Evolutionary conservation across 306 rosid genomes (phyloP), one percentile per base, ranked within the genome.

Genomic region (Cucurbita pepo): DNA sequence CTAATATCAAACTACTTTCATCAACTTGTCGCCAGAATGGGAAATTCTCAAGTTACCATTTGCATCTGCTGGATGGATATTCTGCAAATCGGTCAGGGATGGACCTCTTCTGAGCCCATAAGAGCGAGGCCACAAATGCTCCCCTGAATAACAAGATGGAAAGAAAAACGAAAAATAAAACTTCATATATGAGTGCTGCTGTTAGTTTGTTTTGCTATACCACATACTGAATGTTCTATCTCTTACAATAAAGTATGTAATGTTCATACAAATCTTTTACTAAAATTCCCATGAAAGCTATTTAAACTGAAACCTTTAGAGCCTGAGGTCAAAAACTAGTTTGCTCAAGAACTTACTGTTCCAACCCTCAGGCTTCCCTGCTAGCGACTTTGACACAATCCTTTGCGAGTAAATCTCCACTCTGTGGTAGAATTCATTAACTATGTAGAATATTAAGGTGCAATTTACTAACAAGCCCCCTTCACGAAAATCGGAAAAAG

Each of bases 91-190:
- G 62, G 89, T 83, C 82, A 89, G 76, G 34, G 96, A 82, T 61
- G 89, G 81, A 59, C 86, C 89, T 61, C 66, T 78, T 65, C 55
- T 45, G 10, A 89, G 59, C 51, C 96, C 96, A 85, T 84, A 89
- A 69, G 92, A 89, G 63, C 90, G 89, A 58, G 96, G 96, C 92
- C 96, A 87, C 44, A 87, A 85, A 80, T 85, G 92, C 74, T 87
- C 96, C 85, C 96, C 90, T 87, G 79, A 43, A 52, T 76, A 57
- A 36, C 14, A 50, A 14, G 5, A 54, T 25, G 11, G 45, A 13
- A 8, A 13, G 43, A 3, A 14, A 14, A 37, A 54, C 8, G 47
- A 38, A 3, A 59, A 22, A 48, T 41, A 38, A 77, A 36, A 14
- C 9, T 62, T 76, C 77, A 40, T 22, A 55, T 21, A 45, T n/a